These are phyloP conservation scores for Beta macrorhiza DNA, from an alignment of 179 eudicot genomes.

Conservation along the genomic window DNA sequence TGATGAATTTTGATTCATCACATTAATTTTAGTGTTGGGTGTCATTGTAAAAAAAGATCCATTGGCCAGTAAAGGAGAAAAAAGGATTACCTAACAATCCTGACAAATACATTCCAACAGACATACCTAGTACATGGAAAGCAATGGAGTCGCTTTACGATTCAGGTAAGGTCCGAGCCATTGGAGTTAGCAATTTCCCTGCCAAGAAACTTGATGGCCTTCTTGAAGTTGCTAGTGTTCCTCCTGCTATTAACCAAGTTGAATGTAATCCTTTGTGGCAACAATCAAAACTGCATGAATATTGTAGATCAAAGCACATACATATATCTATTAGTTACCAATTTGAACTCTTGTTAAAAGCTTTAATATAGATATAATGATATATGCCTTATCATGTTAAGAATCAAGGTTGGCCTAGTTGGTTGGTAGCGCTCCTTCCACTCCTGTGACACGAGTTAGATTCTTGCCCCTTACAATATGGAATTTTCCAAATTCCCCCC, in stretches of 20 bases:
- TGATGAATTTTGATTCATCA: neutral
- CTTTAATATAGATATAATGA: neutral
- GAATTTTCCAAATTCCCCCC: too few relatives aligned
- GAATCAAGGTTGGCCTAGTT: too few relatives aligned
- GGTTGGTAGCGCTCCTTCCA: too few relatives aligned
- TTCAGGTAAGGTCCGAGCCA: constrained; percentile 73
- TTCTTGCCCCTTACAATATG: too few relatives aligned
- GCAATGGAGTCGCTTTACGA: constrained; percentile 82
- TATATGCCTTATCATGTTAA: too few relatives aligned
- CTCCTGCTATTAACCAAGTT: constrained; percentile 90
- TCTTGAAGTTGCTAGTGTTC: constrained; percentile 58
- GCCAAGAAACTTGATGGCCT: constrained; percentile 64
- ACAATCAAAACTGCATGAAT: constrained; percentile 54
- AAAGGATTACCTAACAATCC: constrained; percentile 44
- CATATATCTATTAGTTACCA: constrained; percentile 65
- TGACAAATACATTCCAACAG: constrained; percentile 48
- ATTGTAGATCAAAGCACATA: constrained; percentile 68
- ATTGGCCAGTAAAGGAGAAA: constrained; percentile 74
- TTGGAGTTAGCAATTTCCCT: constrained; percentile 89
- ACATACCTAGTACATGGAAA: constrained; percentile 75
- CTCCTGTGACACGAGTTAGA: too few relatives aligned
- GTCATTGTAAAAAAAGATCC: constrained; percentile 47
- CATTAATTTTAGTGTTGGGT: neutral
- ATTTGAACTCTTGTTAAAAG: neutral
- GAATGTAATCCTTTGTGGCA: constrained; percentile 86